Base-by-base conservation (phyloP, 2,329 filamentous ascomycete species). In the Exophiala xenobiotica region DNA sequence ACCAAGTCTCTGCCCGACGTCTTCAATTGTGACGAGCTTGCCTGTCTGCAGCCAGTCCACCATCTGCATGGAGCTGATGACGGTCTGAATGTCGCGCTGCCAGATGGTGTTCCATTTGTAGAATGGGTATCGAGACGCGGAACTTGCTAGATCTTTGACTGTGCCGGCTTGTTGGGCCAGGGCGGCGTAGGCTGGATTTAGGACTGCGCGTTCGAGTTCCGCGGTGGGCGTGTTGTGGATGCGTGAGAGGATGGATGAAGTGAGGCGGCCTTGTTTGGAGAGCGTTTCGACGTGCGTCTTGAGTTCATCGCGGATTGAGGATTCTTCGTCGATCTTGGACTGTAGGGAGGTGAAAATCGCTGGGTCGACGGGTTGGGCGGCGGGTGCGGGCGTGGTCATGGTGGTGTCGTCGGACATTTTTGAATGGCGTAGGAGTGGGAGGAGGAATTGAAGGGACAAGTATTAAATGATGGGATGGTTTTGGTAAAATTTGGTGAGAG, bases 51-150 rank as follows among this genome's bases (percentile, higher is more conserved):
- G 26, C 72, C 77, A 65, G 71, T 76, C 63, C 73, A 72, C 61
- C 79, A 81, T 63, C 61, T 70, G 73, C 61, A 90, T 78, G 23
- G 89, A 90, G 46, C 90, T 90, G 11, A 97, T 80, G 85, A 88
- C 81, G 68, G 88, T 89, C 70, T 97, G 92, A 48, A 96, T 74
- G 64, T 88, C 83, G 52, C 89, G 82, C 22, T 83, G 81, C 93
- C 93, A 99, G 68, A 90, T 82, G 50, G 78, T 75, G 71, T 96
- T 96, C 76, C 95, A 96, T 80, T 96, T 96, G 83, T 97, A 99
- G 77, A 97, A 99, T 0, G 93, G 92, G 64, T 95, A 86, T 67
- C 88, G 80, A 20, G 90, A 91, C 2, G 91, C 90, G 48, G 88
- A 80, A 48, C 78, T 72, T 55, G 82, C 80, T 38, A 99, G 81